Evolutionary conservation across 1,139 yeast genomes (phyloP).

Genomic region (Hansenula lynferdii): DNA sequence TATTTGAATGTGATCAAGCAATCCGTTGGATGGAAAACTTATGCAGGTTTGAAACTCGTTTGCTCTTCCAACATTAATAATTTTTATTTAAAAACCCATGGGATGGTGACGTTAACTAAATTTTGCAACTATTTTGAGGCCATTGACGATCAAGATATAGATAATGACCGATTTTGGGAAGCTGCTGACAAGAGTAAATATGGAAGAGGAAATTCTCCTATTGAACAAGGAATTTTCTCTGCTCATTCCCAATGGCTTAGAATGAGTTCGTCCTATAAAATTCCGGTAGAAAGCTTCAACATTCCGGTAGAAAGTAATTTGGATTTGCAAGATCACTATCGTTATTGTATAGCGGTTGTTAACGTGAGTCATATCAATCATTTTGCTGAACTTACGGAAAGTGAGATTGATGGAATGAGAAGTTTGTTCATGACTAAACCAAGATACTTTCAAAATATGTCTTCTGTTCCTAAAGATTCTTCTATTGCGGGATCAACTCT

Average conservation of each 20-base stretch:
- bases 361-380: conserved; percentile 1
- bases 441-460: background rate
- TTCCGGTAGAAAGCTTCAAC: background rate
- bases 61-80: background rate
- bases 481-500: too few relatives aligned
- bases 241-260: background rate
- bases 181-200: background rate
- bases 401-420: background rate
- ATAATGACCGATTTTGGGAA: background rate
- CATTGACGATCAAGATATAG: background rate
- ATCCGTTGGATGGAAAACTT: background rate
- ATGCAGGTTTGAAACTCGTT: background rate
- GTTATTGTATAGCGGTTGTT: background rate
- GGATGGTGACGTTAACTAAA: background rate
- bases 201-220: background rate
- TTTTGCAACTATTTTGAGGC: background rate
- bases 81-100: background rate
- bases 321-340: background rate
- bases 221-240: background rate
- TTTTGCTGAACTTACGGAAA: background rate
- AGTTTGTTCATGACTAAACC: background rate
- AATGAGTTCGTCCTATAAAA: background rate
- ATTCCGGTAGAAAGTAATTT: background rate
- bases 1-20: background rate
- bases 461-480: background rate